Percentiles rank a stretch among this genome's conserved stretches.
These are phyloP conservation scores for Zymoseptoria tritici DNA, from an alignment of 2,329 filamentous ascomycete genomes.

Conservation along the genomic window DNA sequence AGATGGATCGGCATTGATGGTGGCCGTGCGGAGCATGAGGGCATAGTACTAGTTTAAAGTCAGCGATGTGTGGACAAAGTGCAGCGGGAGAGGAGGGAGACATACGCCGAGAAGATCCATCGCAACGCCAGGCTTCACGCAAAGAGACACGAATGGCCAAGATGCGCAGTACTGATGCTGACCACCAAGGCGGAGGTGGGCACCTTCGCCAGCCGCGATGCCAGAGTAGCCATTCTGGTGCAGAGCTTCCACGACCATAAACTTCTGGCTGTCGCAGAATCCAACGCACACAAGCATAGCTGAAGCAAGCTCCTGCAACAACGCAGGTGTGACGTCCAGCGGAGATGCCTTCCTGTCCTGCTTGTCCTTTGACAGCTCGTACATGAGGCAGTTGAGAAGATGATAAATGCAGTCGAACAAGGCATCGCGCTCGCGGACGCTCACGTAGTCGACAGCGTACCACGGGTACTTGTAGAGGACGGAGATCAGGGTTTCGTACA, in stretches of 20 bases:
- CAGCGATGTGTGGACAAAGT: background rate
- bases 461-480: constrained; percentile 50
- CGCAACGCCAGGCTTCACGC: constrained; percentile 15
- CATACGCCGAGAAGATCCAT: constrained; percentile 21
- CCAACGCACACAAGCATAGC: constrained; percentile 27
- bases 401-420: constrained; percentile 34
- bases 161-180: constrained; percentile 7
- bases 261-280: constrained; percentile 30
- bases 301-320: constrained; percentile 28
- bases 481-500: constrained; percentile 46
- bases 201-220: constrained; percentile 14
- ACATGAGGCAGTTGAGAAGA: constrained; percentile 21
- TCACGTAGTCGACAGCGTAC: constrained; percentile 39
- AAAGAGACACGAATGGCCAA: constrained; percentile 29
- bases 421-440: constrained; percentile 39
- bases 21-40: constrained; percentile 13
- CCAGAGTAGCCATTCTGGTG: constrained; percentile 13
- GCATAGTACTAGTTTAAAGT: constrained; percentile 18
- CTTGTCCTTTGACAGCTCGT: constrained; percentile 12
- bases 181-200: constrained; percentile 22
- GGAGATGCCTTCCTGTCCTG: constrained; percentile 6
- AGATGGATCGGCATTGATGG: background rate
- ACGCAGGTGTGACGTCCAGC: constrained; percentile 15
- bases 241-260: constrained; percentile 13
- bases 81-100: background rate